phyloP scores from a whole-genome alignment of 1,284 basidiomycete species.

The Heimioporus retisporus region DNA sequence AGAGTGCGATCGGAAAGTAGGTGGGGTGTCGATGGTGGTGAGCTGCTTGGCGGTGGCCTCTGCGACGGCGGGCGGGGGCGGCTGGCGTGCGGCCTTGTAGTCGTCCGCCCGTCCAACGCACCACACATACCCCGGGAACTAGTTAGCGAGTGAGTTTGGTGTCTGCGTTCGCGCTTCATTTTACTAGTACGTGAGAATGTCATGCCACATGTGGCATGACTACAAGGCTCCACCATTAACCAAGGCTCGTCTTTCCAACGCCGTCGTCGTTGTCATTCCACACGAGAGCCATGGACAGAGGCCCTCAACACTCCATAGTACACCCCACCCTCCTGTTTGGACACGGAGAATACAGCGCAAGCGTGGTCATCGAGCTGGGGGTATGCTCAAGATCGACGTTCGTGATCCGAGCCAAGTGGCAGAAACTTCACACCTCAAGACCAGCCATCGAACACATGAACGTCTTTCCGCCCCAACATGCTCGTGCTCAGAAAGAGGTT shows the following conservation, averaged over 20 bases:
- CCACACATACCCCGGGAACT: no score
- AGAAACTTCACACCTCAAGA: background rate
- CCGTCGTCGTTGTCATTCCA: no score
- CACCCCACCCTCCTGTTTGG: slow-evolving; percentile 49
- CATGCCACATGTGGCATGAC: no score
- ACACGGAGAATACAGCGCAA: slow-evolving; percentile 48
- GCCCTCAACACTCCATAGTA: slow-evolving; percentile 11
- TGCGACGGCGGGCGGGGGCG: slow-evolving; percentile 44
- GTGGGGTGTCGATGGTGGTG: slow-evolving; percentile 33
- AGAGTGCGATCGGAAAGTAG: slow-evolving; percentile 61
- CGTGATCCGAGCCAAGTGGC: slow-evolving; percentile 19
- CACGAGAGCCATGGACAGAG: no score
- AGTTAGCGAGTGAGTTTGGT: no score
- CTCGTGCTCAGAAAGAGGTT: background rate
- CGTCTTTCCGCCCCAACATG: background rate
- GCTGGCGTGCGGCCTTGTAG: slow-evolving; percentile 43
- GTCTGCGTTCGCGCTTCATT: no score
- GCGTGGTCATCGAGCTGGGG: slow-evolving; percentile 49
- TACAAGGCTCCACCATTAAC: no score
- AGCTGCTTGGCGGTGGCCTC: slow-evolving; percentile 39
- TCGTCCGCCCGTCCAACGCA: no score
- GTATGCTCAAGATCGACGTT: slow-evolving; percentile 37
- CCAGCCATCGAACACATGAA: background rate
- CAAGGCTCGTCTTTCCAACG: no score
- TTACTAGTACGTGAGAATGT: no score